Base-by-base conservation (phyloP, 208 protist species). In the Acanthamoeba quina region DNA sequence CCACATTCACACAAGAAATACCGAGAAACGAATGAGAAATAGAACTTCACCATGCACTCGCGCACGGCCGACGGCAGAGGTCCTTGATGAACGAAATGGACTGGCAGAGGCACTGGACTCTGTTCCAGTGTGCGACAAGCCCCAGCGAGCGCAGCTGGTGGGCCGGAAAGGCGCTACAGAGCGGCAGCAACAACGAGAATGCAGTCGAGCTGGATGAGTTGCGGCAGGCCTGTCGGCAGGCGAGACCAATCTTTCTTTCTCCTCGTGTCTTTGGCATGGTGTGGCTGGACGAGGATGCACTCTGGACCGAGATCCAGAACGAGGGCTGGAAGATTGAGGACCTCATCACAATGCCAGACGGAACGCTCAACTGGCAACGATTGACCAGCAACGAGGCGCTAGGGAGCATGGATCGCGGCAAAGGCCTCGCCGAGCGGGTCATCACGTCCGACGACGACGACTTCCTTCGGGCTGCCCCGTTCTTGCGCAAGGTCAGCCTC, bases 361-460 rank as follows among this genome's bases (percentile, higher is more conserved):
- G 78, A 7, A 86, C 78, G 5, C 78, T 86, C 78, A 62, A 86
- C 78, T 86, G 78, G 78, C 72, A 82, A 24, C 78, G 78, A 13
- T n/a, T 86, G 78, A 86, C 78, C 49, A 64, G 49, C 49, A 26
- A 5, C 41, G 78, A 60, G 49, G 15, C 47, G 52, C n/a, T 86
- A 5, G 49, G 78, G 49, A 29, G 37, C 41, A 29, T 86, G 26
- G 78, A 80, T 19, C 70, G 37, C 34, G 41, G 37, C 29, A 44
- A 10, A 13, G 49, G 24, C 2, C 13, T 47, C 7, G 78, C 78
- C 7, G 49, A n/a, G 49, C 26, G 29, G 49, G 52, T 80, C 37
- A 49, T 80, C 70, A 49, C 21, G 17, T 54, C 78, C 11, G 78
- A 86, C 49, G 78, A 86, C 49, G 78, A 54, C 49, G 49, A 31